Percentiles rank a stretch among this genome's conserved stretches.
phyloP scores from a whole-genome alignment of 495 filamentous ascomycete genomes.

The Sphaerosporella brunnea region DNA sequence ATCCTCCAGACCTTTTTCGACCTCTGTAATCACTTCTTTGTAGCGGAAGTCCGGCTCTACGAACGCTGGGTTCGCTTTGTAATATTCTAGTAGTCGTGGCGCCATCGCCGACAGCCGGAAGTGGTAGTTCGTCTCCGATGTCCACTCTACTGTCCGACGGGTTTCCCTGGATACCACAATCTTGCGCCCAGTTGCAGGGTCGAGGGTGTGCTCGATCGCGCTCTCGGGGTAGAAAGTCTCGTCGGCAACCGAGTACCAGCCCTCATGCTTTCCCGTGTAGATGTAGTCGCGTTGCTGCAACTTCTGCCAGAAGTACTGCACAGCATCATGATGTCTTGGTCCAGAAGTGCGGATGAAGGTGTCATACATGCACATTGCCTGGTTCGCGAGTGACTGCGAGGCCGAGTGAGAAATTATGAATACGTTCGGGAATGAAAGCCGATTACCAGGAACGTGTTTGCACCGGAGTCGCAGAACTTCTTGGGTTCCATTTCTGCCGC shows the following conservation, averaged over 20 bases:
- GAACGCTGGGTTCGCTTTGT: slow-evolving; percentile 50
- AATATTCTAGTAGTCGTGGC: slow-evolving; percentile 58
- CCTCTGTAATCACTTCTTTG: slow-evolving; percentile 48
- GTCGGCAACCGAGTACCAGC: slow-evolving; percentile 93
- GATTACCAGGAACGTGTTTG: slow-evolving; percentile 41
- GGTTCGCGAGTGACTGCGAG: slow-evolving; percentile 44
- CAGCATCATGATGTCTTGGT: slow-evolving; percentile 58
- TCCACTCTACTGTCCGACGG: slow-evolving; percentile 84
- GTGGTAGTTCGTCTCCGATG: slow-evolving; percentile 84
- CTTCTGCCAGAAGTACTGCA: slow-evolving; percentile 78
- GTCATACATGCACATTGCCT: slow-evolving; percentile 51
- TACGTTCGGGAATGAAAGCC: neutral
- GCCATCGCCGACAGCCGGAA: slow-evolving; percentile 73
- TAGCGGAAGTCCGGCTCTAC: slow-evolving; percentile 50
- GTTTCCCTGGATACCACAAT: slow-evolving; percentile 75
- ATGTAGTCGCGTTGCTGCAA: slow-evolving; percentile 60
- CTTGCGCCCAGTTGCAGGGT: slow-evolving; percentile 63
- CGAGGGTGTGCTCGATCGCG: slow-evolving; percentile 51
- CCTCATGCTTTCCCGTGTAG: slow-evolving; percentile 70
- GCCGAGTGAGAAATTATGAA: neutral
- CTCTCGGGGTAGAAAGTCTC: slow-evolving; percentile 84
- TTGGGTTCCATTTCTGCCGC: slow-evolving; percentile 37
- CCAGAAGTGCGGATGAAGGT: slow-evolving; percentile 87
- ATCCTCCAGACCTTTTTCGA: slow-evolving; percentile 57
- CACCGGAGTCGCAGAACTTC: slow-evolving; percentile 41